Percentiles rank a stretch among this genome's conserved stretches.
phyloP scores from a whole-genome alignment of 768 basidiomycete genomes.

The Tephrocybe sp. region DNA sequence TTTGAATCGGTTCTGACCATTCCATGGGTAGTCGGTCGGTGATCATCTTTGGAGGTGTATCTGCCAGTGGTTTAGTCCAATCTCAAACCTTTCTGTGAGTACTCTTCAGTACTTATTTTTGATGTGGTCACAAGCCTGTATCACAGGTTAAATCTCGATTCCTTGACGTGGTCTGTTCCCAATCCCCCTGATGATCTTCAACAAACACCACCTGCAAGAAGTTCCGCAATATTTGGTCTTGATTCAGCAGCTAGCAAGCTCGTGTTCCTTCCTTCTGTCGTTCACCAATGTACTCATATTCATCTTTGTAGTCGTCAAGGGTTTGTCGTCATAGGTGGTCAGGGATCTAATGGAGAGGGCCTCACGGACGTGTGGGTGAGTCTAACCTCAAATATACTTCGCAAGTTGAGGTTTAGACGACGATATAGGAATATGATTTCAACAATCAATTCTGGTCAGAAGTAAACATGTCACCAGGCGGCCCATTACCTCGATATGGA shows the following conservation, averaged over 20 bases:
- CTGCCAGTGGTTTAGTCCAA: slow-evolving; percentile 60
- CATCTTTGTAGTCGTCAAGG: slow-evolving; percentile 57
- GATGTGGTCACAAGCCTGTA: neutral
- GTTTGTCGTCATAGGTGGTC: slow-evolving; percentile 75
- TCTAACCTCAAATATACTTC: slow-evolving; percentile 8
- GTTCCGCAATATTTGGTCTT: slow-evolving; percentile 59
- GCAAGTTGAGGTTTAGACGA: neutral
- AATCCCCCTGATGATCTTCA: slow-evolving; percentile 48
- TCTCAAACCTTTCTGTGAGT: slow-evolving; percentile 69
- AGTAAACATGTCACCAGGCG: slow-evolving; percentile 48
- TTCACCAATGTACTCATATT: slow-evolving; percentile 12
- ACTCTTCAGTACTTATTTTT: neutral
- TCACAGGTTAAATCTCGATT: slow-evolving; percentile 60
- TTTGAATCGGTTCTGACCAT: neutral
- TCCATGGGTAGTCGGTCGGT: slow-evolving; percentile 56
- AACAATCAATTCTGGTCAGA: slow-evolving; percentile 74
- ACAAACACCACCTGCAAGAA: slow-evolving; percentile 58
- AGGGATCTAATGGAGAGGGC: slow-evolving; percentile 49
- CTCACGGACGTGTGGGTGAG: slow-evolving; percentile 77
- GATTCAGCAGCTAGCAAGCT: slow-evolving; percentile 86
- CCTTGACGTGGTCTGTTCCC: slow-evolving; percentile 61
- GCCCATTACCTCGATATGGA: slow-evolving; percentile 67
- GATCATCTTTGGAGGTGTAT: slow-evolving; percentile 77
- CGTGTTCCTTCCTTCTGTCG: slow-evolving; percentile 28
- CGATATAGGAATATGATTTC: slow-evolving; percentile 71